Conservation (phyloP, 495 filamentous ascomycete species). For the Tuber borchii region DNA sequence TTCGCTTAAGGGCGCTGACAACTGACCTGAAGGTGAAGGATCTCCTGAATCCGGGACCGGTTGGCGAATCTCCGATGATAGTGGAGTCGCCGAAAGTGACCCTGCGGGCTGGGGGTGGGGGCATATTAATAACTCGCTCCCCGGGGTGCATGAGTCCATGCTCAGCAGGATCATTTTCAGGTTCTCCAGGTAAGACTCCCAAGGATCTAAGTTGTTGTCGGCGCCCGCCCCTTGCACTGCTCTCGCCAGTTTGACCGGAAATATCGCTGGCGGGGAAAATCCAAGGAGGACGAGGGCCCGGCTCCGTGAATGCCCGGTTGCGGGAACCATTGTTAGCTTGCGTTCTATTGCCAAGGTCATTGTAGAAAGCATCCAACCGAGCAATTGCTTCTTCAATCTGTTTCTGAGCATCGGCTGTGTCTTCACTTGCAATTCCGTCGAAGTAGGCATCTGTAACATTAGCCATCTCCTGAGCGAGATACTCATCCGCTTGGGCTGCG, state of each 20-base stretch:
- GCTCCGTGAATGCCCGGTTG: rapidly evolving
- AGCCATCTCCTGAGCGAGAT: background rate
- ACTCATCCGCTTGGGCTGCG: background rate
- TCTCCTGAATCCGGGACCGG: background rate
- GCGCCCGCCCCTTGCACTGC: background rate
- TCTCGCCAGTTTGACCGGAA: background rate
- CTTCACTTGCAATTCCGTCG: background rate
- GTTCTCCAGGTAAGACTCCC: background rate
- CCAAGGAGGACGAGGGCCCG: background rate
- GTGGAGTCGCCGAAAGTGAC: background rate
- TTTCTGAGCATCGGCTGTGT: background rate
- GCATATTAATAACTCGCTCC: background rate
- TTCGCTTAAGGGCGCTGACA: background rate
- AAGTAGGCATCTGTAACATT: background rate
- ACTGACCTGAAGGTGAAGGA: background rate
- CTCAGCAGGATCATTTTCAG: background rate
- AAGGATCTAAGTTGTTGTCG: background rate
- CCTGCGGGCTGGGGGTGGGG: background rate
- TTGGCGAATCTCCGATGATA: background rate
- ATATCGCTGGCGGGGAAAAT: background rate
- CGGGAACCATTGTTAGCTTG: background rate
- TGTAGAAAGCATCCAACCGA: background rate
- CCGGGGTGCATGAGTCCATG: background rate
- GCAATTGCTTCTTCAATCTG: background rate
- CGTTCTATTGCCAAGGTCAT: background rate